These are phyloP conservation scores for Nectriaceae sp. DNA, from an alignment of 2,329 filamentous ascomycete genomes.

Conservation along the genomic window DNA sequence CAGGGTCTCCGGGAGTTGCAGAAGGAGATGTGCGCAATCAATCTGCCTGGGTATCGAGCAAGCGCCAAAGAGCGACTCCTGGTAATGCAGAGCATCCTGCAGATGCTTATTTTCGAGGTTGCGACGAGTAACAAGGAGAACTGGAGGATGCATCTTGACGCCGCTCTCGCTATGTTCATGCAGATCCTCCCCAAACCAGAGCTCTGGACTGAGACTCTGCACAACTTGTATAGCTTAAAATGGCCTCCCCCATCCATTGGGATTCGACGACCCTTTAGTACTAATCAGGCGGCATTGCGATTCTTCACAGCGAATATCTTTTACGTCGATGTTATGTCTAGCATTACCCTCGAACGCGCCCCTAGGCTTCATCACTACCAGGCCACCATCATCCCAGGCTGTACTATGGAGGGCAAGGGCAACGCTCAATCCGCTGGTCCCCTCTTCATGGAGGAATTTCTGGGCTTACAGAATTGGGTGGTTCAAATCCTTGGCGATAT, in stretches of 20 bases:
- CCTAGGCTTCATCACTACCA: constrained; percentile 48
- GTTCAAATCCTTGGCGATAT: constrained; percentile 56
- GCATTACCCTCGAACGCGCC: constrained; percentile 44
- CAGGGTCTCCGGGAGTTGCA: constrained; percentile 47
- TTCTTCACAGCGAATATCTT: constrained; percentile 51
- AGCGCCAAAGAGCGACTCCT: constrained; percentile 37
- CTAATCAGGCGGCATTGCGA: constrained; percentile 47
- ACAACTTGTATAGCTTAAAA: constrained; percentile 29
- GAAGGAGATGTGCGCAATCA: constrained; percentile 41
- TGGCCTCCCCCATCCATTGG: constrained; percentile 38
- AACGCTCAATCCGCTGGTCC: constrained; percentile 27
- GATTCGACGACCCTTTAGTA: constrained; percentile 41
- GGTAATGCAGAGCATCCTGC: constrained; percentile 53
- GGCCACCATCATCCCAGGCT: constrained; percentile 38
- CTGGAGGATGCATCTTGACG: constrained; percentile 53
- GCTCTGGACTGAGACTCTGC: constrained; percentile 39
- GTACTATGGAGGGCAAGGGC: constrained; percentile 16
- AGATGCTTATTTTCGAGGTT: constrained; percentile 56
- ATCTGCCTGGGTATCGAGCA: constrained; percentile 30
- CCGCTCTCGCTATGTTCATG: constrained; percentile 50
- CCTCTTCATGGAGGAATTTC: constrained; percentile 50
- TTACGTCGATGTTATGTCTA: constrained; percentile 52
- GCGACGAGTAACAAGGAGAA: constrained; percentile 47
- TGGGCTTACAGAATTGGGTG: constrained; percentile 60
- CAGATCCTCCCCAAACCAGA: constrained; percentile 43